These are phyloP conservation scores for Apocynum venetum DNA, from an alignment of 257 asterid species.

Conservation along the genomic window DNA sequence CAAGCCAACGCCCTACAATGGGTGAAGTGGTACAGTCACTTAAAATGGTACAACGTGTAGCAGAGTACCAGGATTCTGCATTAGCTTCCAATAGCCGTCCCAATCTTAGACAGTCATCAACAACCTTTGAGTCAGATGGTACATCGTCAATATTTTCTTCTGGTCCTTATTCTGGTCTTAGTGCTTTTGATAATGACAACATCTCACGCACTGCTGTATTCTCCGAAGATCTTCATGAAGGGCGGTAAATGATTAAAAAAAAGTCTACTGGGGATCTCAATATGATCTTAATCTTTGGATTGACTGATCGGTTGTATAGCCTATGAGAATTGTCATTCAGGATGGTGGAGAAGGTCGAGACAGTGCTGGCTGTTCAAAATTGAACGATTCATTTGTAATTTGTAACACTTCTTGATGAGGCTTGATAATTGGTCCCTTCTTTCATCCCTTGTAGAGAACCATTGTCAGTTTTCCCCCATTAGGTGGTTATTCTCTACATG, in stretches of 20 bases:
- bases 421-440: constrained; percentile 14
- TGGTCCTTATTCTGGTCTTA: constrained; percentile 82
- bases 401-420: background rate
- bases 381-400: background rate
- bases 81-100: constrained; percentile 45
- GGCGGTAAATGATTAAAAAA: constrained; percentile 43
- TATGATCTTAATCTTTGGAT: constrained; percentile 6
- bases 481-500: constrained; percentile 39
- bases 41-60: constrained; percentile 81
- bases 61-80: constrained; percentile 64
- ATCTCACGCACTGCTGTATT: constrained; percentile 58
- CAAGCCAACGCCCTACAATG: constrained; percentile 88
- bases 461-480: constrained; percentile 32
- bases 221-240: constrained; percentile 98
- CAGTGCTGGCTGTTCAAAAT: background rate
- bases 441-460: constrained; percentile 43
- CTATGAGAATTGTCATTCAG: background rate
- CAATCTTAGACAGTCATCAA: constrained; percentile 82
- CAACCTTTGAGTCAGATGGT: constrained; percentile 86
- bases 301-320: background rate
- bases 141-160: constrained; percentile 92
- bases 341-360: background rate
- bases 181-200: constrained; percentile 61
- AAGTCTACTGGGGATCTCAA: constrained; percentile 2
- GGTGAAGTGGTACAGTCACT: constrained; percentile 98